Percentiles rank a stretch among this genome's conserved stretches.
These are phyloP conservation scores for Pichia pseudocactophila DNA, from an alignment of 805 yeast species.

Conservation along the genomic window DNA sequence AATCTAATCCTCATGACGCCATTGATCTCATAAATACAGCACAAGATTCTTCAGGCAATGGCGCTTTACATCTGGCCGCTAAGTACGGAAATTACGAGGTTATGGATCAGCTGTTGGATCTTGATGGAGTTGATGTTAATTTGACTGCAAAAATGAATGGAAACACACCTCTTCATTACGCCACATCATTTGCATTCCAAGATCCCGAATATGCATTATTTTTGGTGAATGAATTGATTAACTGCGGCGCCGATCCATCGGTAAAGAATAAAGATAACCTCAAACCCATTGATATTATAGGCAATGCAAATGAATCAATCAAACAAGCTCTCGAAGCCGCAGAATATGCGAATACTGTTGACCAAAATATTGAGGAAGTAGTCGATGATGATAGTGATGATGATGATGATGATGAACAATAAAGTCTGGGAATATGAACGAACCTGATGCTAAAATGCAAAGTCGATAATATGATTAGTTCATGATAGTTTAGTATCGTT, in stretches of 20 bases:
- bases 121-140: constrained; percentile 86
- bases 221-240: constrained; percentile 70
- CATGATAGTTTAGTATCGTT: too few species aligned
- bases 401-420: constrained; percentile 14
- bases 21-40: constrained; percentile 55
- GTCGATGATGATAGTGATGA: constrained; percentile 33
- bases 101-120: constrained; percentile 71
- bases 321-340: constrained; percentile 68
- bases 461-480: too few species aligned
- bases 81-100: constrained; percentile 79
- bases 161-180: too few species aligned
- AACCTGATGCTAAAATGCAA: too few species aligned
- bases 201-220: constrained; percentile 83
- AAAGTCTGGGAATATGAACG: too few species aligned
- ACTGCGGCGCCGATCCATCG: constrained; percentile 84
- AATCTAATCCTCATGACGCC: constrained; percentile 30
- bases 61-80: constrained; percentile 77
- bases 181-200: constrained; percentile 71
- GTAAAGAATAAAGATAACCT: constrained; percentile 51
- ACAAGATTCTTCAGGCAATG: constrained; percentile 68
- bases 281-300: constrained; percentile 62
- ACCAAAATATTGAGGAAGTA: constrained; percentile 29
- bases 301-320: constrained; percentile 47
- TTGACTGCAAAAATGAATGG: constrained; percentile 64
- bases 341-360: constrained; percentile 54